Conservation (phyloP, 352 stramenopile species). For the Globisporangium camurandrum region DNA sequence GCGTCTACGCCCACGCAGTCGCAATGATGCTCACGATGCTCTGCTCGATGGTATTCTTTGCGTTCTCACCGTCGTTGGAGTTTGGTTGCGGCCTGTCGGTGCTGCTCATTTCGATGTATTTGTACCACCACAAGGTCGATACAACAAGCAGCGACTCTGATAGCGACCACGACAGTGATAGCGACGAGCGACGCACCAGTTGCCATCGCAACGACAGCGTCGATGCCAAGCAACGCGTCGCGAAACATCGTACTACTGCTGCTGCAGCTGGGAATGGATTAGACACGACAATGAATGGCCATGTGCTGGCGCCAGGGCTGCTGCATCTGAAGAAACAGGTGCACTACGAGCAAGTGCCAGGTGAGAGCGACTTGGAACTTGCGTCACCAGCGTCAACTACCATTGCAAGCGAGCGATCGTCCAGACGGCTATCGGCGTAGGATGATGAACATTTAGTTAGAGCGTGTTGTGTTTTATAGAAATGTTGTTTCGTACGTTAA, state of each 20-base stretch:
- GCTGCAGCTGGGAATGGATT: not conserved
- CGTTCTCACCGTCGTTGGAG: constrained; percentile 75
- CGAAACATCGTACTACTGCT: not conserved
- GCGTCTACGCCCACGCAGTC: constrained; percentile 77
- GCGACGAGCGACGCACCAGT: not conserved
- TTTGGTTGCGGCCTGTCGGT: constrained; percentile 76
- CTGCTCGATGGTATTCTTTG: constrained; percentile 83
- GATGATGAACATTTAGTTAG: not conserved
- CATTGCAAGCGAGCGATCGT: constrained; percentile 1
- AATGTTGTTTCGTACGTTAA: too few species aligned
- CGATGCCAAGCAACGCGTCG: not conserved
- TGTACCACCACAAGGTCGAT: constrained; percentile 76
- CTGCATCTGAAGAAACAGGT: constrained; percentile 43
- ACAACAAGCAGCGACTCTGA: constrained; percentile 9
- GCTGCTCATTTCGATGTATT: constrained; percentile 82
- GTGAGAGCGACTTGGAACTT: constrained; percentile 24
- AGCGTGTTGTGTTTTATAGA: too few species aligned
- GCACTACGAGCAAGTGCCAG: constrained; percentile 49
- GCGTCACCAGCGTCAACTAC: constrained; percentile 12
- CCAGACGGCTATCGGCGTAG: constrained; percentile 4
- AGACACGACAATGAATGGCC: too few species aligned
- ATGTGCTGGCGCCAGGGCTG: constrained; percentile 8
- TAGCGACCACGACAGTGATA: not conserved
- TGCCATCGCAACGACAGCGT: constrained; percentile 5
- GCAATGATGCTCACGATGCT: constrained; percentile 88